A percentile compares a stretch with the other conserved stretches of the same genome.
These are phyloP conservation scores for Rhododendron vialii DNA, from an alignment of 148 eudicot genomes.

Conservation along the genomic window DNA sequence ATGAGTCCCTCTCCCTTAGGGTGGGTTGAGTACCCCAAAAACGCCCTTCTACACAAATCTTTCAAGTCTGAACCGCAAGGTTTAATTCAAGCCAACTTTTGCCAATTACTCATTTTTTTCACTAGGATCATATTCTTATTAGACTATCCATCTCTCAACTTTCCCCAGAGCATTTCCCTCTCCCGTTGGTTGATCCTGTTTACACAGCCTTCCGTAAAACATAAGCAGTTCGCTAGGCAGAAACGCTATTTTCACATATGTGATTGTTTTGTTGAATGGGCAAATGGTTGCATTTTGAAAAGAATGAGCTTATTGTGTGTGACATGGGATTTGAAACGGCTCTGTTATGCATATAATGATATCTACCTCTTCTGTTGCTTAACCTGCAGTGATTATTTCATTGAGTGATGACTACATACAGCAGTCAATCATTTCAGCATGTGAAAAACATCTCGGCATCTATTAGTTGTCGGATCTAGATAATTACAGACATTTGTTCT, in stretches of 20 bases:
- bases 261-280: background rate
- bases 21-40: too few relatives aligned
- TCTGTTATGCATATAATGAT: background rate
- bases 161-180: too few relatives aligned
- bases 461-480: background rate
- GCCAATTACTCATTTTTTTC: too few relatives aligned
- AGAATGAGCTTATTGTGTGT: background rate
- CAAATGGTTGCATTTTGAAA: background rate
- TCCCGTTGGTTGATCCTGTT: too few relatives aligned
- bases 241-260: background rate
- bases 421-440: background rate
- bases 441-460: background rate
- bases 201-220: too few relatives aligned
- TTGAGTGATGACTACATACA: background rate
- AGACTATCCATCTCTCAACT: too few relatives aligned
- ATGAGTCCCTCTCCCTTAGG: too few relatives aligned
- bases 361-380: background rate
- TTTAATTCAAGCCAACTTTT: too few relatives aligned
- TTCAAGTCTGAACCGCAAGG: too few relatives aligned
- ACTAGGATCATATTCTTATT: too few relatives aligned
- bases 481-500: background rate
- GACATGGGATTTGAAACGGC: background rate
- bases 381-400: background rate
- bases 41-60: too few relatives aligned
- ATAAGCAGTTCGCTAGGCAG: too few relatives aligned